phyloP scores from a whole-genome alignment of 345 rosid species.

The Excoecaria agallocha region DNA sequence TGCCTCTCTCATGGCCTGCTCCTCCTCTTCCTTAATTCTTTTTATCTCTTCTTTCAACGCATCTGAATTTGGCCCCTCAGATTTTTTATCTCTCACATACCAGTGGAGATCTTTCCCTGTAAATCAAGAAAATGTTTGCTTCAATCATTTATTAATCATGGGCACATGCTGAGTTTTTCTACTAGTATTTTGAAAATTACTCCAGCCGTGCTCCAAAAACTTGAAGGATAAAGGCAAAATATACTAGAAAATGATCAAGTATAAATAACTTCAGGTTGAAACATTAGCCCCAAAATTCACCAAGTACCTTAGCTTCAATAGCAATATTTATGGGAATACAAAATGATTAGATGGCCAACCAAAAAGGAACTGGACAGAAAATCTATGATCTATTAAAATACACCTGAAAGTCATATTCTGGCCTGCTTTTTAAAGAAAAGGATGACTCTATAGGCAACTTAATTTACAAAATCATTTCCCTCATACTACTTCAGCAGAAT shows the following conservation, averaged over 20 bases:
- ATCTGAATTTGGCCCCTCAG: constrained; percentile 43
- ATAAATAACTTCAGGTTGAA: neutral
- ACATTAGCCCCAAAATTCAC: neutral
- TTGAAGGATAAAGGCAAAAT: neutral
- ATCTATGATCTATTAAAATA: too few relatives aligned
- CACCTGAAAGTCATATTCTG: too few relatives aligned
- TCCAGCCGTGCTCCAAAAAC: neutral
- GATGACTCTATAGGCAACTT: too few relatives aligned
- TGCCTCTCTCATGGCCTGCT: constrained; percentile 98
- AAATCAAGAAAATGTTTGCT: neutral
- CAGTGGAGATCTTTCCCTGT: constrained; percentile 94
- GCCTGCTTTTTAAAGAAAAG: too few relatives aligned
- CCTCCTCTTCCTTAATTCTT: constrained; percentile 92
- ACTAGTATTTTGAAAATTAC: neutral
- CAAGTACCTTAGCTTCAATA: neutral
- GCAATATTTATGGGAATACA: too few relatives aligned
- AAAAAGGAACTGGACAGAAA: too few relatives aligned
- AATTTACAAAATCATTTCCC: too few relatives aligned
- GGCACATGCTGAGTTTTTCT: neutral
- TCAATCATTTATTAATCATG: neutral
- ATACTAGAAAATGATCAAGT: neutral
- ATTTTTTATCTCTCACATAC: constrained; percentile 73
- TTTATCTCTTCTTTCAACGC: constrained; percentile 83
- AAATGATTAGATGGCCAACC: too few relatives aligned
- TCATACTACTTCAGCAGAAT: too few relatives aligned